Evolutionary conservation across 1,139 yeast genomes (phyloP).

Genomic region (Cylindricascospora bacillispora): DNA sequence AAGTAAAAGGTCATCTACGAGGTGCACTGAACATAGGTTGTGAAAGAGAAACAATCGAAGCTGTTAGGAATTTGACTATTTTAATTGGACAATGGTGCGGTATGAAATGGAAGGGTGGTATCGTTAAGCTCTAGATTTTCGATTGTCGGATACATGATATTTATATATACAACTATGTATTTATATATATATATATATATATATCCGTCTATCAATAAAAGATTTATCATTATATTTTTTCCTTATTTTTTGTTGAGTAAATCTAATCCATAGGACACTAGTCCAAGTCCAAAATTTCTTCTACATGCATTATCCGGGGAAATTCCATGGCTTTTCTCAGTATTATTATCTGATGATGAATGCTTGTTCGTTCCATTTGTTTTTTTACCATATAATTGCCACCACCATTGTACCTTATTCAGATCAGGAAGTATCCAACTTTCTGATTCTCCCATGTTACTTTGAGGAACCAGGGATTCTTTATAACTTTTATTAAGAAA

Average conservation of each 20-base stretch:
- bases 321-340: not conserved
- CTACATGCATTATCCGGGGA: not conserved
- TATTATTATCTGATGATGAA: not conserved
- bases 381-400: conserved; percentile 62
- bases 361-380: conserved; percentile 63
- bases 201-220: conserved; percentile 1
- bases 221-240: not conserved
- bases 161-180: not conserved
- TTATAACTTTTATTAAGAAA: conserved; percentile 44
- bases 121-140: conserved; percentile 21
- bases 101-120: conserved; percentile 38
- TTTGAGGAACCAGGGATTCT: conserved; percentile 1
- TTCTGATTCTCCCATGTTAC: conserved; percentile 25
- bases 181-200: conserved; percentile 1
- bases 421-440: conserved; percentile 56
- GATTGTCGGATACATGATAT: not conserved
- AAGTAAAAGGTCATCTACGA: conserved; percentile 74
- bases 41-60: conserved; percentile 46
- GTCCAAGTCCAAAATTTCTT: too few relatives aligned
- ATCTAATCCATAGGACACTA: too few relatives aligned
- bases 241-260: conserved; percentile 1
- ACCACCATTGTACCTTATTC: conserved; percentile 75
- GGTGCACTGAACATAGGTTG: conserved; percentile 82
- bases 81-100: conserved; percentile 69
- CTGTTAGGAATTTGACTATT: conserved; percentile 49